Base-by-base conservation (phyloP, 495 filamentous ascomycete genomes). In the Trichocladium uniseriatum region DNA sequence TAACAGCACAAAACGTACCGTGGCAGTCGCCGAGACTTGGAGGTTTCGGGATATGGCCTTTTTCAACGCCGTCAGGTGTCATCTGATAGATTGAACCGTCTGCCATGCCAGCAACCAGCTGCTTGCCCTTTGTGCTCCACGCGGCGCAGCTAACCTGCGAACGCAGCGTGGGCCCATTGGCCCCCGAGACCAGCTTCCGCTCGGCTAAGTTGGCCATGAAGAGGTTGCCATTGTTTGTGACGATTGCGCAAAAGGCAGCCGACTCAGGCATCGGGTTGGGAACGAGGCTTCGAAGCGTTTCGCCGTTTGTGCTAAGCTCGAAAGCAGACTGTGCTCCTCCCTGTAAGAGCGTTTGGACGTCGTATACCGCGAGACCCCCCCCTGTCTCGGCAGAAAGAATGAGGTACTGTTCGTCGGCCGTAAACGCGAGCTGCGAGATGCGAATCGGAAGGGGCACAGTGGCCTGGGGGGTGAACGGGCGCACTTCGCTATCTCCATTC, bases 121-220 rank as follows among this genome's bases (percentile, higher is more conserved):
- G 90, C 62, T 94, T 97, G 36, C 94, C 94, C 56, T 80, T 86
- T 43, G 79, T 82, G 61, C 91, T 97, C 94, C 94, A 99, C 35
- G 85, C 80, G 2, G 89, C 79, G 61, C 84, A 91, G 59, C 84
- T 89, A 11, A 95, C 90, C 22, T 83, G 80, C 22, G 78, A 69
- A 51, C 80, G 84, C 50, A 94, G 64, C 0, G 83, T 67, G 35
- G 76, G 78, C 3, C 89, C 86, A 53, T 78, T 82, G 9, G 73
- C 52, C 2, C 81, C 81, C 14, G 72, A 73, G 21, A 81, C 58
- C 31, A 75, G 70, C 40, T 70, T 76, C 32, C 79, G 76, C 20
- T 79, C 75, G 46, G 82, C 81, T 43, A 97, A 63, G 61, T 95
- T 86, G 8, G 88, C 86, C 61, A 99, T 79, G 50, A 87, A 65